Conservation (phyloP, 345 rosid species). For the Acer negundo region DNA sequence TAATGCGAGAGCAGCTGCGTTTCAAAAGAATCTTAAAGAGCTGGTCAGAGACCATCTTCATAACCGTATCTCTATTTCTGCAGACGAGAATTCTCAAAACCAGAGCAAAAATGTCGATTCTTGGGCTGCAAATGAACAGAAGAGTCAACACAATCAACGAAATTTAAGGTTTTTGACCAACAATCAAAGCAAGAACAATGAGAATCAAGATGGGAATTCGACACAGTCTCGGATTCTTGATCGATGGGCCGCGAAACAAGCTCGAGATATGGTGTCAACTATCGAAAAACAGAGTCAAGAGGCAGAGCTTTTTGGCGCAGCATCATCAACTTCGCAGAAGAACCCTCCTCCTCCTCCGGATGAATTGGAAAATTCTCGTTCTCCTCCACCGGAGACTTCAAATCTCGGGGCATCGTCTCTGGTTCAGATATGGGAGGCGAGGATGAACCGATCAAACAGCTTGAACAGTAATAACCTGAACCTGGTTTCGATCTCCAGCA, state of each 20-base stretch:
- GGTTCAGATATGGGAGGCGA: slow-evolving; percentile 93
- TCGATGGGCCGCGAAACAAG: slow-evolving; percentile 48
- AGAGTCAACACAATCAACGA: not conserved
- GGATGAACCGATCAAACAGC: slow-evolving; percentile 48
- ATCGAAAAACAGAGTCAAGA: slow-evolving; percentile 36
- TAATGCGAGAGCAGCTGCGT: slow-evolving; percentile 43
- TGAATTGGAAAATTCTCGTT: slow-evolving; percentile 21
- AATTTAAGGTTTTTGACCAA: slow-evolving; percentile 20
- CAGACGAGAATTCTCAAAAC: slow-evolving; percentile 25
- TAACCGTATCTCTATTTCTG: slow-evolving; percentile 33
- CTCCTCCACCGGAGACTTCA: not conserved
- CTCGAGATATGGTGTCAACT: slow-evolving; percentile 38
- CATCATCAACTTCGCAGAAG: slow-evolving; percentile 9
- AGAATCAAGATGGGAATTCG: not conserved
- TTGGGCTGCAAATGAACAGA: slow-evolving; percentile 5
- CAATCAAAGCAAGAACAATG: not conserved
- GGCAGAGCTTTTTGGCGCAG: slow-evolving; percentile 20
- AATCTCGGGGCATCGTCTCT: slow-evolving; percentile 74
- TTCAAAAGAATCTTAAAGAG: slow-evolving; percentile 63
- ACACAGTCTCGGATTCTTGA: slow-evolving; percentile 37
- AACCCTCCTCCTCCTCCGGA: slow-evolving; percentile 3
- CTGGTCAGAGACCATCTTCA: slow-evolving; percentile 64
- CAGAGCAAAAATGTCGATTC: slow-evolving; percentile 1
- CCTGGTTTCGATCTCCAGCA: slow-evolving; percentile 23
- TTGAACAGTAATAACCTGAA: slow-evolving; percentile 31